A percentile compares a stretch with the other conserved stretches of the same genome.
phyloP scores from a whole-genome alignment of 208 protist species.

The Leishmania tarentolae region DNA sequence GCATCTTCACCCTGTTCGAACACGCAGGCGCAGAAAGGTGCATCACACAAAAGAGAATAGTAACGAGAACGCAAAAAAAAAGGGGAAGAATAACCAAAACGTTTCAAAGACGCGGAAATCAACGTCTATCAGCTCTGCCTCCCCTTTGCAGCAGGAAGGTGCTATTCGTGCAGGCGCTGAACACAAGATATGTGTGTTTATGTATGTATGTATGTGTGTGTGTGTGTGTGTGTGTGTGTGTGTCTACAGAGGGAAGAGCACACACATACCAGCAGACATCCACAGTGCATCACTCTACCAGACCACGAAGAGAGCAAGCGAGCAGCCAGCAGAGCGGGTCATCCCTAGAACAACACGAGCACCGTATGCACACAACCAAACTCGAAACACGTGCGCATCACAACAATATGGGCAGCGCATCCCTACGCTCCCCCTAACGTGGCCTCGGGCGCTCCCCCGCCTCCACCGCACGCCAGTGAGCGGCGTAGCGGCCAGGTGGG shows the following conservation, averaged over 20 bases:
- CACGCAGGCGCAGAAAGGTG: not conserved
- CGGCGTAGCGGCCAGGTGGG: not conserved
- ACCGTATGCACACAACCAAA: no score
- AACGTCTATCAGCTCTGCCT: not conserved
- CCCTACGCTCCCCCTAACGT: not conserved
- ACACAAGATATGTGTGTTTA: not conserved
- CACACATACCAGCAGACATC: not conserved
- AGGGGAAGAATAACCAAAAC: slow-evolving; percentile 3
- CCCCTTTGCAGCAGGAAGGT: not conserved
- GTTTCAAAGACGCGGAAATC: not conserved
- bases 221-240: slow-evolving; percentile 1
- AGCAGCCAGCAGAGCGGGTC: not conserved
- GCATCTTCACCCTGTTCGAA: not conserved
- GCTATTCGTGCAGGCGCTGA: not conserved
- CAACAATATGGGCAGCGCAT: not conserved
- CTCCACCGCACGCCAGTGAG: not conserved
- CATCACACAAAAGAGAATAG: not conserved
- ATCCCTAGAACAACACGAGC: no score
- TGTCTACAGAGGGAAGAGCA: not conserved
- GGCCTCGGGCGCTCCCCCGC: no score
- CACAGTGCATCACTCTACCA: no score
- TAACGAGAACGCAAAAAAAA: not conserved
- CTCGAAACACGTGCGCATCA: no score
- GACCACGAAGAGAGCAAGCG: not conserved
- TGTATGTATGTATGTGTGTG: not conserved